A percentile compares a stretch with the other conserved stretches of the same genome.
These are phyloP conservation scores for Fusarium heterosporum DNA, from an alignment of 2,329 filamentous ascomycete species.

Conservation along the genomic window DNA sequence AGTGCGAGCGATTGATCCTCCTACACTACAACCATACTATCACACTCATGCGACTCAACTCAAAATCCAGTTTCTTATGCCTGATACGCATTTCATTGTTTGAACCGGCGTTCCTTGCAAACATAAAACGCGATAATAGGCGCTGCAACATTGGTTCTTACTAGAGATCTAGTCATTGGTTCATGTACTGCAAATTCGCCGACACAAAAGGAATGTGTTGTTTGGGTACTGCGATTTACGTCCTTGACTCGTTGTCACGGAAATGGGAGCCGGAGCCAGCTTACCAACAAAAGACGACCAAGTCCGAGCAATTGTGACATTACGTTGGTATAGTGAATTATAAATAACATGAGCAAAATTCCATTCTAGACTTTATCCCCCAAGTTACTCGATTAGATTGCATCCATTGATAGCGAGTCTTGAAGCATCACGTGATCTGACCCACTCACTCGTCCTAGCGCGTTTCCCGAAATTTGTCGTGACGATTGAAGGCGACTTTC, in stretches of 20 bases:
- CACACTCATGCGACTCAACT: too few species aligned
- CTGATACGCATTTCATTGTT: too few species aligned
- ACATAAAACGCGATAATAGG: too few species aligned
- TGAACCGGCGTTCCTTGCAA: too few species aligned
- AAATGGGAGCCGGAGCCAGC: neutral
- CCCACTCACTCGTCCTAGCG: conserved; percentile 33
- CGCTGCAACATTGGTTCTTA: too few species aligned
- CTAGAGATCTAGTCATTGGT: too few species aligned
- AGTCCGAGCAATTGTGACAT: too few species aligned
- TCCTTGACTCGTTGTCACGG: neutral
- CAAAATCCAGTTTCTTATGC: too few species aligned
- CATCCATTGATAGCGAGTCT: neutral
- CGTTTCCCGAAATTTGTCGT: conserved; percentile 53
- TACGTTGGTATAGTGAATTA: too few species aligned
- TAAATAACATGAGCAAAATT: neutral
- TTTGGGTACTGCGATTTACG: neutral
- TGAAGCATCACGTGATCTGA: conserved; percentile 40
- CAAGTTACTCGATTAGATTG: neutral
- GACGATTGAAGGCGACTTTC: conserved; percentile 43
- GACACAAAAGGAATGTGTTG: neutral
- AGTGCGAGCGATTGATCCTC: too few species aligned
- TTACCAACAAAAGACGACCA: too few species aligned
- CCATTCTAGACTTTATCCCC: neutral
- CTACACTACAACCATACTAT: too few species aligned
- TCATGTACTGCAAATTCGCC: neutral